These are phyloP conservation scores for Synchytrium microbalum DNA, from an alignment of 371 early-diverging fungal species.

Conservation along the genomic window DNA sequence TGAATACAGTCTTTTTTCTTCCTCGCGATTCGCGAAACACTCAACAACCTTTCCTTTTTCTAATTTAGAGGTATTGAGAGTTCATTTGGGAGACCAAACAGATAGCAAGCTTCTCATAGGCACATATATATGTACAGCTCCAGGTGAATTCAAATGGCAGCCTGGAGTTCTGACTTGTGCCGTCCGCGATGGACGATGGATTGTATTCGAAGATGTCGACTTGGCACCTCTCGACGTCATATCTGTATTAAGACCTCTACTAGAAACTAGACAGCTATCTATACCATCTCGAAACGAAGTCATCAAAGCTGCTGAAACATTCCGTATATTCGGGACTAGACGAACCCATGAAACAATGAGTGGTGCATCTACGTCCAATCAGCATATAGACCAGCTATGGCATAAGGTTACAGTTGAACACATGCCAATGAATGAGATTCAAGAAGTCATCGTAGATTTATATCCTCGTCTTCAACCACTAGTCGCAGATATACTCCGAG, in stretches of 20 bases:
- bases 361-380: conserved; percentile 11
- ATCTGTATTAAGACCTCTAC: conserved; percentile 86
- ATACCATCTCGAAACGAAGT: conserved; percentile 92
- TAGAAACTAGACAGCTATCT: conserved; percentile 89
- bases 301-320: conserved; percentile 82
- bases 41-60: conserved; percentile 10
- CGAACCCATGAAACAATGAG: conserved; percentile 43
- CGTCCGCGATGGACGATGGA: conserved; percentile 94
- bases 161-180: conserved; percentile 94
- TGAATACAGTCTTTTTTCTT: not conserved
- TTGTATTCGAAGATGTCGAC: conserved; percentile 98
- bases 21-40: not conserved
- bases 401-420: conserved; percentile 54
- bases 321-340: conserved; percentile 94
- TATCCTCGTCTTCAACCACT: not conserved
- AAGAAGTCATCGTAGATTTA: conserved; percentile 28
- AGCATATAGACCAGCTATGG: conserved; percentile 73
- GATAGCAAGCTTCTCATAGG: conserved; percentile 96
- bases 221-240: conserved; percentile 96
- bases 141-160: conserved; percentile 93
- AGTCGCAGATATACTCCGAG: conserved; percentile 8
- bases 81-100: conserved; percentile 98
- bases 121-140: conserved; percentile 90
- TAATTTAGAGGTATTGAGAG: conserved; percentile 69
- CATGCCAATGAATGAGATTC: conserved; percentile 55